Evolutionary conservation across 306 rosid species (phyloP).

Genomic region (Prunus kanzakura): DNA sequence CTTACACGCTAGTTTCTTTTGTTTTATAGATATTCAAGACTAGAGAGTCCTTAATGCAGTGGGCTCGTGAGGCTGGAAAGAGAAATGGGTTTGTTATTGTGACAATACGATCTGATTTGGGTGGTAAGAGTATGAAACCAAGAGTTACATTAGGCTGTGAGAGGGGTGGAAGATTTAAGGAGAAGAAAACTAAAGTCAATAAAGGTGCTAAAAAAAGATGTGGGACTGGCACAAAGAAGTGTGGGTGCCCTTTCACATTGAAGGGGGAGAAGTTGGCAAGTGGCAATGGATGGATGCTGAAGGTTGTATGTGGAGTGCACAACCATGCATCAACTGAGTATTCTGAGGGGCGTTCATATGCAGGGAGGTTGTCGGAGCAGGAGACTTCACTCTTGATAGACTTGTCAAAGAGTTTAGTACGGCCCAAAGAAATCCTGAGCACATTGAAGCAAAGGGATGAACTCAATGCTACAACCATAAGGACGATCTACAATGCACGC

Average conservation of each 20-base stretch:
- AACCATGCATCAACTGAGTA: slow-evolving; percentile 20
- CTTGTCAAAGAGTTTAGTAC: slow-evolving; percentile 26
- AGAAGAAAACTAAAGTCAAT: slow-evolving; percentile 6
- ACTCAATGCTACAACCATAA: slow-evolving; percentile 24
- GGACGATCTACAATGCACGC: slow-evolving; percentile 32
- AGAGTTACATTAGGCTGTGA: slow-evolving; percentile 33
- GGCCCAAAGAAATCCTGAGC: slow-evolving; percentile 33
- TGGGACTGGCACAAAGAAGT: slow-evolving; percentile 28
- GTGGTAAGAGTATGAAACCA: slow-evolving; percentile 23
- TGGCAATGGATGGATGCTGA: slow-evolving; percentile 26
- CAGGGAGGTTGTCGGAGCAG: slow-evolving; percentile 23
- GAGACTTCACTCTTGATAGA: slow-evolving; percentile 20
- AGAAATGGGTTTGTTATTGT: slow-evolving; percentile 30
- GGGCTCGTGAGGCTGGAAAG: slow-evolving; percentile 30
- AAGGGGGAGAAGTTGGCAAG: slow-evolving; percentile 22
- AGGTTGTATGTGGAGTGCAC: slow-evolving; percentile 27
- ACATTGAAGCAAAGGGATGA: slow-evolving; percentile 27
- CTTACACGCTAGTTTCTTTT: neutral
- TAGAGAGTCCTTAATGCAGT: slow-evolving; percentile 26
- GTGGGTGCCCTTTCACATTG: slow-evolving; percentile 28
- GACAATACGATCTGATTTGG: slow-evolving; percentile 24
- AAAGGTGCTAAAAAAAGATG: slow-evolving; percentile 2
- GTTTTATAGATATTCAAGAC: slow-evolving; percentile 27
- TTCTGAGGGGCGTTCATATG: slow-evolving; percentile 25
- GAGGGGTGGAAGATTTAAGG: slow-evolving; percentile 26